phyloP scores from a whole-genome alignment of 164 flowering plant genomes.

The Litsea cubeba region DNA sequence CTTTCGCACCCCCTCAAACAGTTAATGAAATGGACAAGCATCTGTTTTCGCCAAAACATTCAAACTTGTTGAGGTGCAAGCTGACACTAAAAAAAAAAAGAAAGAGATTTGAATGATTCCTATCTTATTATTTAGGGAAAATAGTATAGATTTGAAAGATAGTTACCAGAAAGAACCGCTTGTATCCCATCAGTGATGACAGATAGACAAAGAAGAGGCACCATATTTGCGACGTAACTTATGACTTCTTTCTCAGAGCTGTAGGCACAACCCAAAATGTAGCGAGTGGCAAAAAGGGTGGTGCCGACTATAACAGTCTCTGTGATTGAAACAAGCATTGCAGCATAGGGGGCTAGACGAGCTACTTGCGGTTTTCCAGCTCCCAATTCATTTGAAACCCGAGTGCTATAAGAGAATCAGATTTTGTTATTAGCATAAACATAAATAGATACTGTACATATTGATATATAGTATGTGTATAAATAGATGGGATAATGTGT shows the following conservation, averaged over 20 bases:
- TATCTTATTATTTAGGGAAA: too few relatives aligned
- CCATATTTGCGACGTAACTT: constrained; percentile 58
- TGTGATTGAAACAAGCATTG: constrained; percentile 33
- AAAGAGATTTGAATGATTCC: too few relatives aligned
- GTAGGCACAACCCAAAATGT: constrained; percentile 56
- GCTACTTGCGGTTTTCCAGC: constrained; percentile 73
- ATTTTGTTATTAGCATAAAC: background rate
- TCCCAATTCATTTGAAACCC: constrained; percentile 86
- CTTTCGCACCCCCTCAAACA: too few relatives aligned
- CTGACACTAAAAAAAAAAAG: too few relatives aligned
- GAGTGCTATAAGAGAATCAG: constrained; percentile 43
- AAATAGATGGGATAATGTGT: background rate
- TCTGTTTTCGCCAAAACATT: too few relatives aligned
- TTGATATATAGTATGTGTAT: too few relatives aligned
- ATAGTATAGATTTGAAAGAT: too few relatives aligned
- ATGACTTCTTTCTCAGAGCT: constrained; percentile 78
- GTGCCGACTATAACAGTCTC: constrained; percentile 42
- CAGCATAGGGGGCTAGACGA: constrained; percentile 38
- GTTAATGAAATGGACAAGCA: too few relatives aligned
- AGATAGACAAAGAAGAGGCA: constrained; percentile 59
- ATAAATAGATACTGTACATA: background rate
- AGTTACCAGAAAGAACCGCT: constrained; percentile 74
- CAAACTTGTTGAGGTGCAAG: too few relatives aligned
- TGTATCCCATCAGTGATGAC: constrained; percentile 57
- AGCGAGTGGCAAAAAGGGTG: constrained; percentile 41